A percentile compares a stretch with the other conserved stretches of the same genome.
Evolutionary conservation across 805 yeast species (phyloP).

Genomic region (Kodamaea neixiangensis): DNA sequence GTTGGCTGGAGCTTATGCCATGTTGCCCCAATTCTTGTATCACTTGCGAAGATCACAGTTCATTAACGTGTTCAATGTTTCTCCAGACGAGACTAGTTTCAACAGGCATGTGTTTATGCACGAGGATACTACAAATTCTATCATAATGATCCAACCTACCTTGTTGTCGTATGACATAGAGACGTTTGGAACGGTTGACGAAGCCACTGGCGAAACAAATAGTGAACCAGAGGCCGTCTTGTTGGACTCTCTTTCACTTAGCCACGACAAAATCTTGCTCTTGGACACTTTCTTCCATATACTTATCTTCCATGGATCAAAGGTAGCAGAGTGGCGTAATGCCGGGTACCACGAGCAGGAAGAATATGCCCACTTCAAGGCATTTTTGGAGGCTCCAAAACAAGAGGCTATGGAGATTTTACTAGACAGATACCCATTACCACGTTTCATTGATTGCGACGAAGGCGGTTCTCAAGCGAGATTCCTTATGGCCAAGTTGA

Average conservation of each 20-base stretch:
- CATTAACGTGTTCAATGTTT: slow-evolving; percentile 64
- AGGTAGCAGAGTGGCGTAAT: slow-evolving; percentile 67
- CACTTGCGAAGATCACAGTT: slow-evolving; percentile 68
- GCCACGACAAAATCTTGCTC: slow-evolving; percentile 55
- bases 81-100: slow-evolving; percentile 72
- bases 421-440: slow-evolving; percentile 68
- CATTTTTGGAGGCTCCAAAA: slow-evolving; percentile 61
- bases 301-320: slow-evolving; percentile 65
- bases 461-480: slow-evolving; percentile 79
- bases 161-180: slow-evolving; percentile 57
- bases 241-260: slow-evolving; percentile 62
- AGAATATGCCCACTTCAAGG: slow-evolving; percentile 60
- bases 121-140: slow-evolving; percentile 61
- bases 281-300: slow-evolving; percentile 72
- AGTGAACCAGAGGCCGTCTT: slow-evolving; percentile 63
- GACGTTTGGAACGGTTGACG: slow-evolving; percentile 38
- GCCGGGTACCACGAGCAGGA: slow-evolving; percentile 62
- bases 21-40: slow-evolving; percentile 68
- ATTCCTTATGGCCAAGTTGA: slow-evolving; percentile 66
- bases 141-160: slow-evolving; percentile 72
- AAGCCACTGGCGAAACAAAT: slow-evolving; percentile 26
- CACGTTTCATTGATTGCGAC: slow-evolving; percentile 71
- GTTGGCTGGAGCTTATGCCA: slow-evolving; percentile 49
- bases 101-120: slow-evolving; percentile 61
- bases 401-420: slow-evolving; percentile 65